These are phyloP conservation scores for Colletotrichum scovillei DNA, from an alignment of 2,329 filamentous ascomycete genomes.

Conservation along the genomic window DNA sequence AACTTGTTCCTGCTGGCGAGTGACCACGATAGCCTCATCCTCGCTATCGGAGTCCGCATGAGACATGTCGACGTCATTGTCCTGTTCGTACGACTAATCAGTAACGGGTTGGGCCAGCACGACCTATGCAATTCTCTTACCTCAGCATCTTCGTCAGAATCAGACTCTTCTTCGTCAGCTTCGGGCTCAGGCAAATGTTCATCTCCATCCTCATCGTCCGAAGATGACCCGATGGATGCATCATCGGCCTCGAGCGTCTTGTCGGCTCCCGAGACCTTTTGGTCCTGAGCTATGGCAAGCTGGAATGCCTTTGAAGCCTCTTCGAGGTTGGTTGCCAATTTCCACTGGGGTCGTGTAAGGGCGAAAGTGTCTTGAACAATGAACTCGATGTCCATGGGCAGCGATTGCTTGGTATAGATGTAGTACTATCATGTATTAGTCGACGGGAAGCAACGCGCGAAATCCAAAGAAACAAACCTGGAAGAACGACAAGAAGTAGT, in stretches of 20 bases:
- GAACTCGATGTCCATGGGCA: conserved; percentile 98
- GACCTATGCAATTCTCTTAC: conserved; percentile 25
- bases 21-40: conserved; percentile 92
- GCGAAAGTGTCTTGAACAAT: conserved; percentile 93
- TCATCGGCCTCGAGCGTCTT: conserved; percentile 79
- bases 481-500: conserved; percentile 97
- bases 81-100: conserved; percentile 47
- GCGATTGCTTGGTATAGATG: conserved; percentile 85
- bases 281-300: conserved; percentile 89
- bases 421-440: conserved; percentile 75
- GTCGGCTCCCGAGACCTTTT: conserved; percentile 80
- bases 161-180: conserved; percentile 64
- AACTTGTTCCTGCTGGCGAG: conserved; percentile 87
- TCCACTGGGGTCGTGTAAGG: conserved; percentile 91
- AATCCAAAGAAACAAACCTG: conserved; percentile 64
- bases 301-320: conserved; percentile 88
- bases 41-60: conserved; percentile 73
- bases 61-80: conserved; percentile 62
- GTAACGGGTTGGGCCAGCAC: conserved; percentile 23
- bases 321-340: conserved; percentile 80
- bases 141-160: conserved; percentile 37
- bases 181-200: conserved; percentile 71
- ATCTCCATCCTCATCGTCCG: conserved; percentile 80
- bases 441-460: neutral
- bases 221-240: conserved; percentile 74